Evolutionary conservation across 257 asterid genomes (phyloP).

Genomic region (Ilex asprella): DNA sequence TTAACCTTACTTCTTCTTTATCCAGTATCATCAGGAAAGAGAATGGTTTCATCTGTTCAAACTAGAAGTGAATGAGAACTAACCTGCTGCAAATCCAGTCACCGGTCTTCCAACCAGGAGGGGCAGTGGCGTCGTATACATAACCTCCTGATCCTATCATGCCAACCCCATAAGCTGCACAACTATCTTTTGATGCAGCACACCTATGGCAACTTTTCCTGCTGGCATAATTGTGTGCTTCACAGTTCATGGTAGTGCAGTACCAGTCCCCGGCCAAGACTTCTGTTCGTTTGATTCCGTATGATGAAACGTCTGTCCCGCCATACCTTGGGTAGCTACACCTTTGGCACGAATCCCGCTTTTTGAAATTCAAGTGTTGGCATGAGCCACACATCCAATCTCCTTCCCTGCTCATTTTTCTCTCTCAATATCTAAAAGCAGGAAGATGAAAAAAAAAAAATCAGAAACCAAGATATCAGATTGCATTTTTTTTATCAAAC

Average conservation of each 20-base stretch:
- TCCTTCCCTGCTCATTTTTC: conserved; percentile 60
- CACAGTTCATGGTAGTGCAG: conserved; percentile 56
- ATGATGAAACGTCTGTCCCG: conserved; percentile 34
- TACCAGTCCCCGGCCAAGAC: conserved; percentile 85
- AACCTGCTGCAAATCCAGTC: conserved; percentile 86
- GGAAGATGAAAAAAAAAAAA: too few relatives aligned
- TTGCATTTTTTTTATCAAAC: too few relatives aligned
- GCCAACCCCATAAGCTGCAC: conserved; percentile 40
- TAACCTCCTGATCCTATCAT: conserved; percentile 38
- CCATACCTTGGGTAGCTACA: conserved; percentile 77
- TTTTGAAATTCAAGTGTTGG: conserved; percentile 69
- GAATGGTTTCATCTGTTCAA: too few relatives aligned
- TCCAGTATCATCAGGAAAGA: not conserved
- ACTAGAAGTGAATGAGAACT: not conserved
- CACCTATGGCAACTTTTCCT: conserved; percentile 64
- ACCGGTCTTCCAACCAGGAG: conserved; percentile 89
- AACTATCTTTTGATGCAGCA: conserved; percentile 40
- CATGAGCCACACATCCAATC: conserved; percentile 91
- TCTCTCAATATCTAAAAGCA: conserved; percentile 8
- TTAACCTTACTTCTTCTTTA: too few relatives aligned
- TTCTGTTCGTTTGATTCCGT: conserved; percentile 35
- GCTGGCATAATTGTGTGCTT: conserved; percentile 85
- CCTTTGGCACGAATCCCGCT: conserved; percentile 58
- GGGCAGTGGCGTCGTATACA: conserved; percentile 29
- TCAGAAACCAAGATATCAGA: too few relatives aligned